Conservation (phyloP, 2,329 filamentous ascomycete species). For the Phaeosphaeria sp. region DNA sequence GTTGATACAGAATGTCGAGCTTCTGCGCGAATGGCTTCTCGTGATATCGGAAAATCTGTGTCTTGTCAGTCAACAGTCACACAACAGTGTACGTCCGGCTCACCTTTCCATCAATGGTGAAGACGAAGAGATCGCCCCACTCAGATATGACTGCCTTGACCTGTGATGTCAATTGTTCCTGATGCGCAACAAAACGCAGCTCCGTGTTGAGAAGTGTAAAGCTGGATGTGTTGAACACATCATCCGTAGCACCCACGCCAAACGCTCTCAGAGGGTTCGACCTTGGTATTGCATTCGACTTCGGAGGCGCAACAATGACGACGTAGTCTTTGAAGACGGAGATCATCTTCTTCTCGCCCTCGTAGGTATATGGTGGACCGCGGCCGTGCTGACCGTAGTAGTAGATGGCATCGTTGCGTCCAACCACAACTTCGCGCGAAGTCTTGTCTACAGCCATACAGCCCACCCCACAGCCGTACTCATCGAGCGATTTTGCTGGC, state of each 20-base stretch:
- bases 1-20: conserved; percentile 90
- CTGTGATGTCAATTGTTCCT: conserved; percentile 81
- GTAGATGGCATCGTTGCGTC: conserved; percentile 92
- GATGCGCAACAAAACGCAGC: conserved; percentile 86
- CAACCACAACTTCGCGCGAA: conserved; percentile 88
- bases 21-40: conserved; percentile 91
- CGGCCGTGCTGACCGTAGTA: conserved; percentile 87
- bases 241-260: conserved; percentile 74
- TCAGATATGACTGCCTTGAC: conserved; percentile 82
- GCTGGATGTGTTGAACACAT: conserved; percentile 83
- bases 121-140: conserved; percentile 91
- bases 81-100: conserved; percentile 14
- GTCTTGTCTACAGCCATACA: conserved; percentile 89
- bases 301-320: conserved; percentile 81
- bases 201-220: conserved; percentile 94
- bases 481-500: conserved; percentile 85
- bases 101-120: conserved; percentile 92
- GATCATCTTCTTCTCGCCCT: conserved; percentile 85
- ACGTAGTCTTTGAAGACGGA: conserved; percentile 85
- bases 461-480: conserved; percentile 87
- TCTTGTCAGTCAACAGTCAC: conserved; percentile 13
- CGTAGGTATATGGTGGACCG: conserved; percentile 87
- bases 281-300: conserved; percentile 59
- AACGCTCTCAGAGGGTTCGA: conserved; percentile 74
- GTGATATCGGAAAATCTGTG: conserved; percentile 81